Base-by-base conservation (phyloP, 2,329 filamentous ascomycete species). In the Aspergillus thermomutatus region DNA sequence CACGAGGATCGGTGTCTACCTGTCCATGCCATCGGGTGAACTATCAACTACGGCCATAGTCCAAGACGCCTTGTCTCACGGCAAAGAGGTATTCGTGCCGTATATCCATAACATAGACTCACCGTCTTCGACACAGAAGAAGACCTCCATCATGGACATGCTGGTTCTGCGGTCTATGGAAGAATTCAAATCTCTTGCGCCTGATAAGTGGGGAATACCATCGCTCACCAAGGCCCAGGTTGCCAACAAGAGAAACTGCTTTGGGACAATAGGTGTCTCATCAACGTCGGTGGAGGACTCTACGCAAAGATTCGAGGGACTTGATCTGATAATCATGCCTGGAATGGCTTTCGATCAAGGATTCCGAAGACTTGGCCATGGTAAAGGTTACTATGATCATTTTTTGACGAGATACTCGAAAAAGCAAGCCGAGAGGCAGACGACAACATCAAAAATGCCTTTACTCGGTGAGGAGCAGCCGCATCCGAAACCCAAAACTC, bases 331-430 rank as follows among this genome's bases (percentile, higher is more conserved):
- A 61, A 81, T 99, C 27, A 85, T 97, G 80, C 94, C 94, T 1
- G 94, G 92, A 11, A 90, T 99, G 67, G 93, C 91, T 3, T 99
- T 99, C 74, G 92, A 97, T 72, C 80, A 80, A 3, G 78, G 77
- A 11, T 83, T 94, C 59, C 84, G 88, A 64, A 84, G 94, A 65
- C 82, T 97, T 21, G 94, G 94, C 43, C 94, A 99, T 74, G 94
- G 94, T 55, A 96, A 91, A 74, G 94, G 94, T 31, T 99, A 96
- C 77, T 99, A 99, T 80, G 94, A 99, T 78, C 89, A 87, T 73
- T 99, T 96, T 74, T 77, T 99, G 70, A 85, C 88, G 68, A 85
- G 88, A 64, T 96, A 92, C 82, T 72, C 82, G 74, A 73, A 74
- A 63, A 68, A 66, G 72, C 73, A 74, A 66, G 65, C 66, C 48